Base-by-base conservation (phyloP, 768 basidiomycete species). In the Suillus ampliporus region DNA sequence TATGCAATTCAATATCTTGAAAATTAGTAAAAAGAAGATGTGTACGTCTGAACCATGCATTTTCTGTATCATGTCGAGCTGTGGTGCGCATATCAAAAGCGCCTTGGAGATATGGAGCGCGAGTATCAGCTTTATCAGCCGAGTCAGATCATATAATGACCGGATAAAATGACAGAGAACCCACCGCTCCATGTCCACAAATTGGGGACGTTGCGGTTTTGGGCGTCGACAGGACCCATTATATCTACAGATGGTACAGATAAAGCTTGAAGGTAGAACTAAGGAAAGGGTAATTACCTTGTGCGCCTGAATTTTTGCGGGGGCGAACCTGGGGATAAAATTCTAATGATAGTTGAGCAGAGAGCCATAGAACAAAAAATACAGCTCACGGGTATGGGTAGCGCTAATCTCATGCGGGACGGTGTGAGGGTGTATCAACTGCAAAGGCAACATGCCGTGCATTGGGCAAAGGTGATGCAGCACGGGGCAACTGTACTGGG, bases 51-150 rank as follows among this genome's bases (percentile, higher is more conserved):
- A 19, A 9, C 35, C 23, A 7, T 19, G 21, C 15, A 3, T 58
- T 47, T 44, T 58, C 44, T 46, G 31, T 38, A 43, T 46, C 26
- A n/a, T 58, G 56, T 4, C 35, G 40, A 23, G 53, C 17, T 34
- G 10, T 43, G 26, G 61, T 48, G 13, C 26, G 14, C 7, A 28
- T 31, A 15, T 58, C 28, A 17, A 47, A 61, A 13, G 17, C 17
- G 14, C 43, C 35, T 6, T 35, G 41, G 19, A 48, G 19, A 47
- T 43, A 47, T 7, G 9, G 31, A 23, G 41, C 9, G 23, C 8
- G 15, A 11, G 35, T 8, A 5, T 5, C 8, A 23, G 8, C 52
- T 54, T 28, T 9, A 48, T 48, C n/a, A 48, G 14, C 26, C 47
- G 19, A 31, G 28, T 31, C 28, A 50, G 26, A 17, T 50, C 15